Percentiles rank a stretch among this genome's conserved stretches.
phyloP scores from a whole-genome alignment of 2,329 filamentous ascomycete genomes.

The Stylonectria norvegica region DNA sequence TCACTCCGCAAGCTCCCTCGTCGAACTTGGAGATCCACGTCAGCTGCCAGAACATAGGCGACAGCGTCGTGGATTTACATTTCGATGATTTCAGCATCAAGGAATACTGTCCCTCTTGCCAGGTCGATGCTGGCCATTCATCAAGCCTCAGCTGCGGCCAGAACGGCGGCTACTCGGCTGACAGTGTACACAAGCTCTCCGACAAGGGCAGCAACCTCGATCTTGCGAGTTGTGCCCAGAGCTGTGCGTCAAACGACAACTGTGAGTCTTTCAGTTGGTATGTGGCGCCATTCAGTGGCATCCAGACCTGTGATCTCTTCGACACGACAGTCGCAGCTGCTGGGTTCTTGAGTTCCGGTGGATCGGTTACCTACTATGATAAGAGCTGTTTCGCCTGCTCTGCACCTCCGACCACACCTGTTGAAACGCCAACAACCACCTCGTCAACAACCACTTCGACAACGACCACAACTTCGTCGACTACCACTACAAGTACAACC shows the following conservation, averaged over 20 bases:
- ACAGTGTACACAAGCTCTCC: not conserved
- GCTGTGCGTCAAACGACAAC: not conserved
- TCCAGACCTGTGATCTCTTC: not conserved
- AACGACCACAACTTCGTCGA: not conserved
- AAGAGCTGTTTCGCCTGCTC: not conserved
- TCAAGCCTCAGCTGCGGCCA: not conserved
- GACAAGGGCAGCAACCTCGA: not conserved
- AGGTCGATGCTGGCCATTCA: not conserved
- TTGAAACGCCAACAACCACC: not conserved
- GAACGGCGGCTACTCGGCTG: not conserved
- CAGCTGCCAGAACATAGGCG: not conserved
- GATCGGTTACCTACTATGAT: not conserved
- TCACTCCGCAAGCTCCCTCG: not conserved
- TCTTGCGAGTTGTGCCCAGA: not conserved
- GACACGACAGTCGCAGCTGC: not conserved
- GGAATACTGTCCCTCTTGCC: not conserved
- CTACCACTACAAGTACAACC: not conserved
- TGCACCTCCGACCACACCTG: not conserved
- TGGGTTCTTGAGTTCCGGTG: not conserved
- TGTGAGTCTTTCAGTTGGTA: not conserved
- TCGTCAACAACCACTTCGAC: not conserved
- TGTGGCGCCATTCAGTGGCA: not conserved
- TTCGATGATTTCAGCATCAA: not conserved
- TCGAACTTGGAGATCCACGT: not conserved
- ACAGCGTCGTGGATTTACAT: not conserved